Evolutionary conservation across 2,329 filamentous ascomycete genomes (phyloP).

Genomic region (Cladosporium sp.): DNA sequence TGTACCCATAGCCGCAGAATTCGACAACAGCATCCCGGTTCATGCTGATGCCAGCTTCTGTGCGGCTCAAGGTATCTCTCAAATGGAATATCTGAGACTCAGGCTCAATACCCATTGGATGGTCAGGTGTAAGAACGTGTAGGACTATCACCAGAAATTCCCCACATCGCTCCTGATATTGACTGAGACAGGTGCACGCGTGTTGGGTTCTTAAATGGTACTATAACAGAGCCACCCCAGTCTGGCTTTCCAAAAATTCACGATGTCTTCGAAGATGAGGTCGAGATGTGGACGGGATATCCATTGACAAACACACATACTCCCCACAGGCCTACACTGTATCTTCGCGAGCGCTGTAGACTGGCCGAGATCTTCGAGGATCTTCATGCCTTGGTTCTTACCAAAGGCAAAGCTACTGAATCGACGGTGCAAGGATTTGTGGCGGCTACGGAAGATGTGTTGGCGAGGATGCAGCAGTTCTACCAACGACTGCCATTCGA

Average conservation of each 20-base stretch:
- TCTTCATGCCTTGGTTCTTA: conserved; percentile 17
- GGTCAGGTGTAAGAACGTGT: conserved; percentile 19
- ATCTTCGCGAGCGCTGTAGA: conserved; percentile 19
- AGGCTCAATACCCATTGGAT: conserved; percentile 21
- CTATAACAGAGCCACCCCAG: not conserved
- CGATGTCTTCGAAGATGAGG: not conserved
- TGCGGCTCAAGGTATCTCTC: not conserved
- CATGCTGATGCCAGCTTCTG: not conserved
- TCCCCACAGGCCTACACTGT: conserved; percentile 16
- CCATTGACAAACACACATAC: conserved; percentile 11
- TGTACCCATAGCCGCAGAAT: conserved; percentile 12
- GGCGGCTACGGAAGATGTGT: not conserved
- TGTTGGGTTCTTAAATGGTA: conserved; percentile 1
- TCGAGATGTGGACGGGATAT: conserved; percentile 1
- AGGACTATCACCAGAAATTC: not conserved
- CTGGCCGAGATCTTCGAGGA: conserved; percentile 16
- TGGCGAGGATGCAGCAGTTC: conserved; percentile 18
- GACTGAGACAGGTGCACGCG: not conserved
- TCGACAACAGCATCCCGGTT: conserved; percentile 14
- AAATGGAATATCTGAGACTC: conserved; percentile 5
- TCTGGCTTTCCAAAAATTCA: not conserved
- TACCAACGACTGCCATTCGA: conserved; percentile 19
- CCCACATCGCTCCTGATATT: not conserved
- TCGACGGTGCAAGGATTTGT: conserved; percentile 1
- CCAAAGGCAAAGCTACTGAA: not conserved